Percentiles rank a stretch among this genome's conserved stretches.
Conservation (phyloP, 163 green algal species). For the Scenedesmus sp. region DNA sequence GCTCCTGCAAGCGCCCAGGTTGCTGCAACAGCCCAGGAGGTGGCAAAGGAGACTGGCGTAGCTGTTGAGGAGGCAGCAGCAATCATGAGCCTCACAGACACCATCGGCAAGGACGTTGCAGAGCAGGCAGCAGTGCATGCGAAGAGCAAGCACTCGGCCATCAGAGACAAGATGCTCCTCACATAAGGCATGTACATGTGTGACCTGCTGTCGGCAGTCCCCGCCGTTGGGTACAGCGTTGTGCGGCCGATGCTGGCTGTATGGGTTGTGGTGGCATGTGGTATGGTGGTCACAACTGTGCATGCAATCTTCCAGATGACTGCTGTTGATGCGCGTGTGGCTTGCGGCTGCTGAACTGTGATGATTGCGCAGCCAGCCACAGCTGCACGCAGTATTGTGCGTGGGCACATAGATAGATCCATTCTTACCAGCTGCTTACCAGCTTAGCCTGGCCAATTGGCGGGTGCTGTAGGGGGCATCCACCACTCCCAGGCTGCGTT, state of each 20-base stretch:
- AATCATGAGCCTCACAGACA: not conserved
- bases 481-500: too few relatives aligned
- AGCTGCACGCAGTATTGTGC: not conserved
- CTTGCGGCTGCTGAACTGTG: not conserved
- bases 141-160: not conserved
- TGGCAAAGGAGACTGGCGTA: not conserved
- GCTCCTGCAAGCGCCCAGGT: not conserved
- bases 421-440: not conserved
- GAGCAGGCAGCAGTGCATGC: not conserved
- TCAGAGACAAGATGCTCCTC: constrained; percentile 36
- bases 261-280: too few relatives aligned
- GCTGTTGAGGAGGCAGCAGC: not conserved
- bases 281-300: too few relatives aligned
- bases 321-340: not conserved
- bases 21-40: not conserved
- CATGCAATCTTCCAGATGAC: too few relatives aligned
- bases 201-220: not conserved
- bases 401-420: not conserved
- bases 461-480: too few relatives aligned
- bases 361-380: not conserved
- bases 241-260: too few relatives aligned
- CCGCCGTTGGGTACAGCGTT: too few relatives aligned
- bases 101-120: constrained; percentile 8
- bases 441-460: not conserved
- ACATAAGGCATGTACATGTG: not conserved